Percentiles rank a stretch among this genome's conserved stretches.
These are phyloP conservation scores for Cytospora schulzeri DNA, from an alignment of 2,329 filamentous ascomycete species.

Conservation along the genomic window DNA sequence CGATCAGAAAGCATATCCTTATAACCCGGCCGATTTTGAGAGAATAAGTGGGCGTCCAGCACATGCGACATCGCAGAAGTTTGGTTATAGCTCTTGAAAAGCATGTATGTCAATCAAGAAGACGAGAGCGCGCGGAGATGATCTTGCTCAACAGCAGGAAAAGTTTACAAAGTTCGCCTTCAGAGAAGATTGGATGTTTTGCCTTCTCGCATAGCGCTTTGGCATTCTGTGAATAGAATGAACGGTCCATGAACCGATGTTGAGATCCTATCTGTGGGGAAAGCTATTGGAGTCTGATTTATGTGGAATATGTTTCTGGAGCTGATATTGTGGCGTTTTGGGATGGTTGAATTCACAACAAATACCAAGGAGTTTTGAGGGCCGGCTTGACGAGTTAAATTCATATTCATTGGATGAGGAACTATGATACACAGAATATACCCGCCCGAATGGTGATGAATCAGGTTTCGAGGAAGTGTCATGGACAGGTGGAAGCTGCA, in stretches of 20 bases:
- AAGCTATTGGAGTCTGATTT: background rate
- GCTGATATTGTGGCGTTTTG: background rate
- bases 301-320: background rate
- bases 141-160: too few relatives aligned
- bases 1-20: constrained; percentile 34
- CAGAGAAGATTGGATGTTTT: too few relatives aligned
- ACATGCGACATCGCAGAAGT: constrained; percentile 9
- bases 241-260: background rate
- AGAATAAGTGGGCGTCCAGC: constrained; percentile 17
- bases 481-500: background rate
- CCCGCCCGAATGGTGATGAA: background rate
- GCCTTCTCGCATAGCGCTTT: background rate
- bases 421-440: background rate
- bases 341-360: background rate
- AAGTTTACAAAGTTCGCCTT: background rate
- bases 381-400: background rate
- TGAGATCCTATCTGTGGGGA: background rate
- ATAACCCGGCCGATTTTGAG: constrained; percentile 46
- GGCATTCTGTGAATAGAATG: background rate
- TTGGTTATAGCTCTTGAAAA: constrained; percentile 16
- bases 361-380: background rate
- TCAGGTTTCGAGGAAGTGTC: background rate
- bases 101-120: background rate
- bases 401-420: background rate
- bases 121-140: too few relatives aligned